Base-by-base conservation (phyloP, 2,329 filamentous ascomycete genomes). In the Albifimbria verrucaria region DNA sequence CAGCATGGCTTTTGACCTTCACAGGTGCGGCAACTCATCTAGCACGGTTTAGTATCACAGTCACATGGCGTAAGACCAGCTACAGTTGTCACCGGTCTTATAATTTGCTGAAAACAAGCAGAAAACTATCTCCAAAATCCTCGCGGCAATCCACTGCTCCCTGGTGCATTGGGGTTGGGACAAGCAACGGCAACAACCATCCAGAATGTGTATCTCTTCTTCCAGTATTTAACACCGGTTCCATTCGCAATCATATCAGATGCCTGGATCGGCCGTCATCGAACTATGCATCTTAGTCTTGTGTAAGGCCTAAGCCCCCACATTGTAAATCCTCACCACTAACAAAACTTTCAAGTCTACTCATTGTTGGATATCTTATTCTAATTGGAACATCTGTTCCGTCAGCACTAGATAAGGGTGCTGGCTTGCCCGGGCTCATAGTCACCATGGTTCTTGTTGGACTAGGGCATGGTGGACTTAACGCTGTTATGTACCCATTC, bases 401-500 rank as follows among this genome's bases (percentile, higher is more conserved):
- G 15, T 10, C 9, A 7, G 39, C 39, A 10, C 20, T 43, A 21
- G 39, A 43, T 10, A 43, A 21, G 39, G 39, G 39, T 21, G 39
- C 39, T 18, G 39, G 39, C 7, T n/a, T 43, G 15, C 39, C 39
- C 7, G 39, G 39, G 9, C 39, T 43, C n/a, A 9, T 43, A n/a
- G 78, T 85, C 61, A 70, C 82, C 10, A 75, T 85, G 57, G 67
- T 85, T 54, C 65, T 86, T 57, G 80, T 85, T 57, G 82, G 81
- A 55, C 63, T 85, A 12, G 82, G 82, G 49, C 82, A 79, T 18
- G 82, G 82, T 60, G 78, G 77, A 46, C 81, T 85, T 70, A 84
- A 85, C 68, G 77, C 79, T 55, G 83, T 83, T 58, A 53, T 60
- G 17, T 55, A 55, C 5, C 58, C 60, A 3, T 62, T 72, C 50